Evolutionary conservation across 768 basidiomycete species (phyloP).

Genomic region (Megacollybia marginata): DNA sequence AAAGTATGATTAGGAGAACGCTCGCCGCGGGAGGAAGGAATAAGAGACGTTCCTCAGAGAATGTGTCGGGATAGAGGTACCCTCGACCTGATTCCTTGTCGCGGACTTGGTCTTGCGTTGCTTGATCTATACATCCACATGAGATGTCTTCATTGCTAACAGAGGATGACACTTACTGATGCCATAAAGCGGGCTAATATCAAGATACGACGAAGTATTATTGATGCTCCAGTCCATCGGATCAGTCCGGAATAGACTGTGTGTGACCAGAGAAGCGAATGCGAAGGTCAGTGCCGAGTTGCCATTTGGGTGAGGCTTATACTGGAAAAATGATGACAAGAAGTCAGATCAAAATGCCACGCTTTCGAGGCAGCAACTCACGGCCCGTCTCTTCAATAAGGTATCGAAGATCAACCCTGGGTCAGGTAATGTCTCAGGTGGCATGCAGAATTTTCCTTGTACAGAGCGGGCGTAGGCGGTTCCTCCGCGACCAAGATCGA

Average conservation of each 20-base stretch:
- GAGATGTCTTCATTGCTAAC: neutral
- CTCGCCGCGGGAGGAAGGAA: constrained; percentile 78
- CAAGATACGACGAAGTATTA: constrained; percentile 42
- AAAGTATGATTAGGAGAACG: constrained; percentile 74
- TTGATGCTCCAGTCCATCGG: constrained; percentile 29
- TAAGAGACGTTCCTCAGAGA: constrained; percentile 72
- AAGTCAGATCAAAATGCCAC: neutral
- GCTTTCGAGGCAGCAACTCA: constrained; percentile 7
- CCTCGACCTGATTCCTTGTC: too few relatives aligned
- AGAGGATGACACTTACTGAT: constrained; percentile 14
- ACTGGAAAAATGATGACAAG: neutral
- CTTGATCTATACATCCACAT: constrained; percentile 4
- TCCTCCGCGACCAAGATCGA: constrained; percentile 31
- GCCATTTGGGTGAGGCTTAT: constrained; percentile 6
- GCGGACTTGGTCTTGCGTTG: constrained; percentile 8
- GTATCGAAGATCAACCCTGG: constrained; percentile 41
- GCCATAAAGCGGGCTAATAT: constrained; percentile 46
- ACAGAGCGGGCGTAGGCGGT: constrained; percentile 38
- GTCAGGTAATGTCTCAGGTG: constrained; percentile 29
- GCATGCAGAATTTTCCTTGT: constrained; percentile 19
- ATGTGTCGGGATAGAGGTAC: constrained; percentile 73
- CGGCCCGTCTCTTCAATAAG: constrained; percentile 26
- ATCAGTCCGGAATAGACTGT: constrained; percentile 42
- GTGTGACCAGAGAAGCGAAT: constrained; percentile 45
- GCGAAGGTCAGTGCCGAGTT: constrained; percentile 31